phyloP scores from a whole-genome alignment of 2,329 filamentous ascomycete species.

The Fusarium chlamydosporum region DNA sequence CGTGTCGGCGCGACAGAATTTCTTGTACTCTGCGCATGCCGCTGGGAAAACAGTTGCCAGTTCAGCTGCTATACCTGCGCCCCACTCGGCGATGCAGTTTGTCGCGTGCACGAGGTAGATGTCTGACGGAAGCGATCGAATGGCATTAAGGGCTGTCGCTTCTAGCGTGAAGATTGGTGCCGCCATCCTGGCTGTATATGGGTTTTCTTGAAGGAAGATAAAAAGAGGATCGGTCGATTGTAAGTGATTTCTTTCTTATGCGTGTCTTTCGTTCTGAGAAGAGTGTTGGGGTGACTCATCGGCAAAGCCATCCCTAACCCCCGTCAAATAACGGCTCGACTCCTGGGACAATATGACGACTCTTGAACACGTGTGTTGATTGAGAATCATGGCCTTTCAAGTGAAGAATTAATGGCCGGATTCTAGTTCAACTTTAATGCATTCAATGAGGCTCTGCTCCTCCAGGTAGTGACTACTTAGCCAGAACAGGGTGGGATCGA shows the following conservation, averaged over 20 bases:
- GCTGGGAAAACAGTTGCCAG: constrained; percentile 48
- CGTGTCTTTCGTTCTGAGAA: too few relatives aligned
- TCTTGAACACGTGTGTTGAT: fast-evolving
- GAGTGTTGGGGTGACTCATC: constrained; percentile 12
- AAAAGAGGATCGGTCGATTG: neutral
- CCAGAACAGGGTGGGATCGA: too few relatives aligned
- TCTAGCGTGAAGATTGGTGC: constrained; percentile 23
- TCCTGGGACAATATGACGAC: too few relatives aligned
- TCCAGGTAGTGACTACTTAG: too few relatives aligned
- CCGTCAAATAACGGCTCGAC: neutral
- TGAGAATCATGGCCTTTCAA: fast-evolving
- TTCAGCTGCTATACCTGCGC: constrained; percentile 51
- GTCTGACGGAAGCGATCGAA: constrained; percentile 30
- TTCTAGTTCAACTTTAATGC: neutral
- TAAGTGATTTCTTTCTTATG: neutral
- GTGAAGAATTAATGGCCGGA: fast-evolving
- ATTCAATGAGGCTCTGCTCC: too few relatives aligned
- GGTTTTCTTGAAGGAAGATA: neutral
- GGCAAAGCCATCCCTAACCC: neutral
- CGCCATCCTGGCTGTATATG: constrained; percentile 11
- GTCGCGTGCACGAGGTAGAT: constrained; percentile 52
- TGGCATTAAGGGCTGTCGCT: constrained; percentile 30
- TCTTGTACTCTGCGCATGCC: constrained; percentile 47
- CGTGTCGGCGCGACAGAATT: constrained; percentile 40
- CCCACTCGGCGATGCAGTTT: constrained; percentile 53